Evolutionary conservation across 371 early-diverging fungal genomes (phyloP).

Genomic region (Actinomucor elegans): DNA sequence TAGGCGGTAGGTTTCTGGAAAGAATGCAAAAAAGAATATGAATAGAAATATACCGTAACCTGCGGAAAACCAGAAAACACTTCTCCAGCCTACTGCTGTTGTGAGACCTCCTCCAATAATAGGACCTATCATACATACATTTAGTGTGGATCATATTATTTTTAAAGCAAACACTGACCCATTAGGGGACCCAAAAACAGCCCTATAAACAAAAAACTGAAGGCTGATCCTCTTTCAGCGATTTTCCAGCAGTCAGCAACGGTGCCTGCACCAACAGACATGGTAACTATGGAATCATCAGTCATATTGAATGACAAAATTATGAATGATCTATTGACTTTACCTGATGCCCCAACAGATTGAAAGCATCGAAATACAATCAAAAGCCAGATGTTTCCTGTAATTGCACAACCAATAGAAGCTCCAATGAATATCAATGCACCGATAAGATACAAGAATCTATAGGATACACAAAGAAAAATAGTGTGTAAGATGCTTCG

Average conservation of each 20-base stretch:
- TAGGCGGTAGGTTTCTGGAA: constrained; percentile 73
- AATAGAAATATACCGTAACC: constrained; percentile 59
- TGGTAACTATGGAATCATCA: constrained; percentile 22
- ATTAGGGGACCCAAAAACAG: constrained; percentile 57
- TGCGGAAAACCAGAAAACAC: constrained; percentile 66
- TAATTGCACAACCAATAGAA: constrained; percentile 64
- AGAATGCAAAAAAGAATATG: constrained; percentile 51
- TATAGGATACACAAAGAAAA: not conserved
- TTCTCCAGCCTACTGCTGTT: constrained; percentile 55
- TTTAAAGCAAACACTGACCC: constrained; percentile 17
- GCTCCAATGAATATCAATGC: constrained; percentile 58
- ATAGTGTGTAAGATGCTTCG: not conserved
- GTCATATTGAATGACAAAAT: not conserved
- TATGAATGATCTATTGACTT: not conserved
- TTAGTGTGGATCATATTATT: not conserved
- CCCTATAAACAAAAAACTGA: constrained; percentile 55
- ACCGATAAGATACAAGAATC: constrained; percentile 33
- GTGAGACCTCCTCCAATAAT: constrained; percentile 45
- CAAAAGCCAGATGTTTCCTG: constrained; percentile 53
- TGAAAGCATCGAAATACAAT: constrained; percentile 70
- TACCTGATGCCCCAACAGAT: constrained; percentile 69
- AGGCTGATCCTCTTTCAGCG: constrained; percentile 39
- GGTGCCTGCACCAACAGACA: constrained; percentile 45
- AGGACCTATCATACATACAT: constrained; percentile 24
- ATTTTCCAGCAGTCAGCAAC: constrained; percentile 42